Conservation (phyloP, 129 eudicot genomes). For the Flaveria robusta region DNA sequence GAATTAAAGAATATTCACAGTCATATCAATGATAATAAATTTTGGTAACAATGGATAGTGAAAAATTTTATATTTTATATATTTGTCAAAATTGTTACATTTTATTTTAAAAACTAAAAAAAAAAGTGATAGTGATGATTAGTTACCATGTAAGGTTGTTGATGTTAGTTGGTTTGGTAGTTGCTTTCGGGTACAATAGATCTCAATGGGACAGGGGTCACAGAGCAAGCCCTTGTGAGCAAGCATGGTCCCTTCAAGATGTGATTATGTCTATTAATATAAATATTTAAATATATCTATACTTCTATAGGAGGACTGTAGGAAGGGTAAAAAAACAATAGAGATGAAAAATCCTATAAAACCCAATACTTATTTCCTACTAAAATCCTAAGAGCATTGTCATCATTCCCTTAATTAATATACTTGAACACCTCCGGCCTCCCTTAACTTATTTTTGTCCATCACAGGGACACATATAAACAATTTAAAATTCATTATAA, state of each 20-base stretch:
- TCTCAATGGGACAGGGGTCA: constrained; percentile 1
- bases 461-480: too few relatives aligned
- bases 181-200: constrained; percentile 28
- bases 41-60: background rate
- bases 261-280: constrained; percentile 13
- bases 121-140: background rate
- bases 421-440: too few relatives aligned
- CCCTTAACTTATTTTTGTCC: too few relatives aligned
- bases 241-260: constrained; percentile 14
- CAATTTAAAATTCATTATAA: too few relatives aligned
- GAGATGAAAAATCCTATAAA: too few relatives aligned
- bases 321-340: too few relatives aligned
- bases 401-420: too few relatives aligned
- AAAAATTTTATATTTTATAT: background rate
- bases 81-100: background rate
- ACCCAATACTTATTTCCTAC: too few relatives aligned
- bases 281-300: too few relatives aligned
- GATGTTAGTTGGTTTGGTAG: constrained; percentile 35
- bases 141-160: constrained; percentile 27
- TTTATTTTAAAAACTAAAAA: too few relatives aligned
- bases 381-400: too few relatives aligned
- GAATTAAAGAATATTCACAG: background rate
- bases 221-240: background rate
- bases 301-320: too few relatives aligned
- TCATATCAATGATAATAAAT: background rate